Base-by-base conservation (phyloP, 176 grass and related monocot species). In the Aegilops tauschii region DNA sequence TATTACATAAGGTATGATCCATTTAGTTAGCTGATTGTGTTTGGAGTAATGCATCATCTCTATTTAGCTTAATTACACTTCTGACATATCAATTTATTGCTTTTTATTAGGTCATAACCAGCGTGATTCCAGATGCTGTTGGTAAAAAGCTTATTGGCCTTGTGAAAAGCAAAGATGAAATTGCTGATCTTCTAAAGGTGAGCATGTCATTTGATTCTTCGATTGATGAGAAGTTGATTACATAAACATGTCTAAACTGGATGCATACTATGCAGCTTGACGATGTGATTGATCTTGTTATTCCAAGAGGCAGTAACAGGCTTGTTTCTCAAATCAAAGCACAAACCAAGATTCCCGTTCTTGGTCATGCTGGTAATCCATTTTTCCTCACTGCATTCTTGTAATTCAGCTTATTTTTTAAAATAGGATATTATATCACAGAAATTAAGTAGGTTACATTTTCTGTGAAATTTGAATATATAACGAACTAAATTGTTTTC, bases 211-310 rank as follows among this genome's bases (percentile, higher is more conserved):
- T 9, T 81, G 23, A 83, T 84, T 69, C 16, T 73, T 88, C 69
- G 71, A 8, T 36, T 87, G 18, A 20, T 66, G 49, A 54, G 50
- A 54, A 54, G 50, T 54, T 18, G 50, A 72, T 30, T 71, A 13
- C 59, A 70, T 13, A 59, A 75, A 65, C 54, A 80, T 76, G 25
- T 87, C 54, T 91, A 83, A 88, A 65, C 29, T 52, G 18, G 63
- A 47, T 52, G 28, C 9, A 61, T 59, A 27, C 12, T 95, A 23
- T 77, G 76, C 90, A 99, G 97, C 97, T 99, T 85, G 97, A 97
- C 91, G 97, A 99, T 86, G 97, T 99, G 16, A 99, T 99, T 58
- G 97, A 99, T 89, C 94, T 99, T 83, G 97, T 99, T 45, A 99
- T 99, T 83, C 94, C 97, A 62, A 94, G 97, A 93, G 97, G 97